Conservation (phyloP, 2,329 filamentous ascomycete genomes). For the Aspergillus quadricinctus region DNA sequence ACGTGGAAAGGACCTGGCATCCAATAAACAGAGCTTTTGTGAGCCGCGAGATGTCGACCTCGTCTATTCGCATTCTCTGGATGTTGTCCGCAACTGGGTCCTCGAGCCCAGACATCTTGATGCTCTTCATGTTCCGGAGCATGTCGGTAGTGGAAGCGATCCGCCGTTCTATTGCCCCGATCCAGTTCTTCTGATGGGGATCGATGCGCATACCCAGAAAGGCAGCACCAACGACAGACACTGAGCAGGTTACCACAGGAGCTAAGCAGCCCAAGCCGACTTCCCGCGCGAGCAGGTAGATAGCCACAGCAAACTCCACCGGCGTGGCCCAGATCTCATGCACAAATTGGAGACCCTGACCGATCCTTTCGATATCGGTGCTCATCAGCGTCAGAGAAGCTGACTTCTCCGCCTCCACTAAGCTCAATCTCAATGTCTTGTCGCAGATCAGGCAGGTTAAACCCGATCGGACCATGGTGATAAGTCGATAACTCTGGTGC, state of each 20-base stretch:
- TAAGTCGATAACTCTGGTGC: constrained; percentile 8
- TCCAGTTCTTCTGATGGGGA: constrained; percentile 20
- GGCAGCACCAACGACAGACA: background rate
- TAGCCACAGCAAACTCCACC: constrained; percentile 13
- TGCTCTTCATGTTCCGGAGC: constrained; percentile 36
- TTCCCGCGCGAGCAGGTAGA: constrained; percentile 16
- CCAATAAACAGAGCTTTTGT: constrained; percentile 2
- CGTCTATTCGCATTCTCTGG: constrained; percentile 32
- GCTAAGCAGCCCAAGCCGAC: constrained; percentile 23
- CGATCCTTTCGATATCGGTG: constrained; percentile 29
- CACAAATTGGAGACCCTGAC: constrained; percentile 16
- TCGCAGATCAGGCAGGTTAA: constrained; percentile 27
- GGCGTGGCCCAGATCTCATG: constrained; percentile 24
- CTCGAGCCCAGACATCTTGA: constrained; percentile 39
- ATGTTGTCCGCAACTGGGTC: constrained; percentile 26
- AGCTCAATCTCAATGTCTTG: constrained; percentile 22
- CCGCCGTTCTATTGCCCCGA: constrained; percentile 23
- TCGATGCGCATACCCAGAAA: constrained; percentile 2
- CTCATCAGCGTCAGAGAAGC: constrained; percentile 32
- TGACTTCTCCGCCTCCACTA: constrained; percentile 10
- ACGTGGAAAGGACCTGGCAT: no score
- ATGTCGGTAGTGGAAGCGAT: constrained; percentile 25
- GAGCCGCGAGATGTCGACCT: constrained; percentile 25
- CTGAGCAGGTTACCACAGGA: no score
- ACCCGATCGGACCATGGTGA: constrained; percentile 4